A percentile compares a stretch with the other conserved stretches of the same genome.
Evolutionary conservation across 257 asterid species (phyloP).

Genomic region (Primulina tabacum): DNA sequence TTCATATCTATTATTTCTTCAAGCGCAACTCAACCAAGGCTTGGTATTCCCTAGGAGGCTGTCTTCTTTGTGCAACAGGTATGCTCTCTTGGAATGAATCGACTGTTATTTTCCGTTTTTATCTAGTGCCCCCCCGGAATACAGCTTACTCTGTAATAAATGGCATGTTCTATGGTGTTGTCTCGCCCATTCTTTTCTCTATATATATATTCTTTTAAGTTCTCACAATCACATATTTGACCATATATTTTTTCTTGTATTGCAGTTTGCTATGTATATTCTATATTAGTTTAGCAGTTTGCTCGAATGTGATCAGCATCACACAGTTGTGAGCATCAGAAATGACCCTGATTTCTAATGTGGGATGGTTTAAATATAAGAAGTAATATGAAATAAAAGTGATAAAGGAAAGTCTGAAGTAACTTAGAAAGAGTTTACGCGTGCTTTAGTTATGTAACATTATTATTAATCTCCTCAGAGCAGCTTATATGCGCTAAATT

Average conservation of each 20-base stretch:
- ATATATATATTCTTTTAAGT: background rate
- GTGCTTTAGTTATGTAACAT: background rate
- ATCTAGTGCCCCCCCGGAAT: background rate
- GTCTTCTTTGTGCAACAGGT: conserved; percentile 97
- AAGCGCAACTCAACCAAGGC: conserved; percentile 74
- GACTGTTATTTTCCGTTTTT: conserved; percentile 5
- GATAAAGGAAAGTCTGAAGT: background rate
- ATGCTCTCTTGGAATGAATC: conserved; percentile 14
- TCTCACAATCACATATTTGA: background rate
- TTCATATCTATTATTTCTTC: conserved; percentile 85
- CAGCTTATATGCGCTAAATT: conserved; percentile 12
- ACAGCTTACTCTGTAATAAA: conserved; percentile 19
- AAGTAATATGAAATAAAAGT: background rate
- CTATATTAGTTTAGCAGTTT: conserved; percentile 12
- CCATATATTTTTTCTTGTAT: conserved; percentile 13
- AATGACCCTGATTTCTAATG: conserved; percentile 3
- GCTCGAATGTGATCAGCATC: conserved; percentile 12
- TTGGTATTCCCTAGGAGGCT: conserved; percentile 96
- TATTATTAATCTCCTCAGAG: background rate
- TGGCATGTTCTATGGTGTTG: conserved; percentile 4
- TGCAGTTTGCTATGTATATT: background rate
- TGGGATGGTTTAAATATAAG: background rate
- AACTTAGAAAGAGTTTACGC: background rate
- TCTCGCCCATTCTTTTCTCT: background rate
- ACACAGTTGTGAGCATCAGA: conserved; percentile 6